Base-by-base conservation (phyloP, 805 yeast species). In the Tetrapisispora pingtungensis region DNA sequence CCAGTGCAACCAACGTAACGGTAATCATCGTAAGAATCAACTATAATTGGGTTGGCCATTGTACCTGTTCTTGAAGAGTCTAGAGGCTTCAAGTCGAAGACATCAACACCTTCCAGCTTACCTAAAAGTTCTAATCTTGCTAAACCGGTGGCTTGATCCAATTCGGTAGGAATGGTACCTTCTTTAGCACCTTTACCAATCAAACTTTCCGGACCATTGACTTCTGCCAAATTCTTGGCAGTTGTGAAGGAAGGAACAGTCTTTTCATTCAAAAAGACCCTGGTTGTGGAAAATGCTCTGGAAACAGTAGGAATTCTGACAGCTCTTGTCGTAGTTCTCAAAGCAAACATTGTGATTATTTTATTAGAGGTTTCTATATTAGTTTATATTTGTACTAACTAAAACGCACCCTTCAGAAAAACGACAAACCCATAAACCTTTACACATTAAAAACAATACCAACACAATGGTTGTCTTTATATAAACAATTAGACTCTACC, bases 1-100 rank as follows among this genome's bases (percentile, higher is more conserved):
- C 98, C 98, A 53, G 94, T 83, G 74, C 98, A 93, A 52, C 97
- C 98, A 61, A 93, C 89, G 65, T 86, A 90, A 74, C 97, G 84
- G 75, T 78, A 80, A 57, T 85, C 87, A 66, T 88, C 89, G 68
- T 85, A 89, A 45, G 95, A 80, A 65, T 94, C 95, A 47, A 93
- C 80, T 49, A 87, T 55, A 67, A 82, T 81, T 59, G 98, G 98
- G 68, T 90, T 87, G 49, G 75, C 76, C 68, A 87, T 73, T 57
- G 97, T 88, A 64, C 98, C 98, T 49, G 65, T 78, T 72, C 97
- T 89, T 60, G 87, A 81, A 53, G 88, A 69, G 52, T 86, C 86
- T 62, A 93, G 78, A 56, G 95, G 93, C 66, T 81, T 83, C 62
- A 79, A 73, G 74, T 93, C 97, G 64, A 84, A 85, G 51, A 93